Evolutionary conservation across 1,139 yeast species (phyloP).

Genomic region (Nakaseomyces sp.): DNA sequence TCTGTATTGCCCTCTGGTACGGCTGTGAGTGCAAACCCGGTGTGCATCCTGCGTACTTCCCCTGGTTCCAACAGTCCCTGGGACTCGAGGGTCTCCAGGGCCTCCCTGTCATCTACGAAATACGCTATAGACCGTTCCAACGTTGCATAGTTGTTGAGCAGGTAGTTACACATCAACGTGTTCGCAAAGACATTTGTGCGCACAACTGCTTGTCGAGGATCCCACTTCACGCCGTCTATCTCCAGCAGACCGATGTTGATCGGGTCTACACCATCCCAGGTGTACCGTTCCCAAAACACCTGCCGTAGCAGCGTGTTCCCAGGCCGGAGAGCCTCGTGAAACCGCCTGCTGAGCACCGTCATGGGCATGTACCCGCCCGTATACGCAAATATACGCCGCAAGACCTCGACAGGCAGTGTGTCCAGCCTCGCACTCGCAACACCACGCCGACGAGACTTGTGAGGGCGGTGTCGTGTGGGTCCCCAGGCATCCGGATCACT

Average conservation of each 20-base stretch:
- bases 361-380: constrained; percentile 12
- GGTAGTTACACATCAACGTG: constrained; percentile 6
- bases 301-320: constrained; percentile 8
- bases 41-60: background rate
- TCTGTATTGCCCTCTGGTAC: too few species aligned
- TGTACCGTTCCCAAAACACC: constrained; percentile 12
- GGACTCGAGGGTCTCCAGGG: background rate
- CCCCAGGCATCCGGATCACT: too few species aligned
- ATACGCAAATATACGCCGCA: constrained; percentile 18
- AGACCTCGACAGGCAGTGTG: constrained; percentile 17
- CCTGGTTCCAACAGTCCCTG: background rate
- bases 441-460: too few species aligned
- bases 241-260: constrained; percentile 8
- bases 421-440: constrained; percentile 6
- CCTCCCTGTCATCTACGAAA: constrained; percentile 2
- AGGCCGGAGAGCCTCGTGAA: constrained; percentile 12
- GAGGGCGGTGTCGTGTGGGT: too few species aligned
- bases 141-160: constrained; percentile 9
- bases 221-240: constrained; percentile 7
- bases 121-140: constrained; percentile 5
- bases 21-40: constrained; percentile 4
- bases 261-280: background rate
- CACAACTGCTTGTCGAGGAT: constrained; percentile 5
- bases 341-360: constrained; percentile 12
- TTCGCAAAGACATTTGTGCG: constrained; percentile 9